Conservation (phyloP, 2,329 filamentous ascomycete genomes). For the Colletotrichum agaves region DNA sequence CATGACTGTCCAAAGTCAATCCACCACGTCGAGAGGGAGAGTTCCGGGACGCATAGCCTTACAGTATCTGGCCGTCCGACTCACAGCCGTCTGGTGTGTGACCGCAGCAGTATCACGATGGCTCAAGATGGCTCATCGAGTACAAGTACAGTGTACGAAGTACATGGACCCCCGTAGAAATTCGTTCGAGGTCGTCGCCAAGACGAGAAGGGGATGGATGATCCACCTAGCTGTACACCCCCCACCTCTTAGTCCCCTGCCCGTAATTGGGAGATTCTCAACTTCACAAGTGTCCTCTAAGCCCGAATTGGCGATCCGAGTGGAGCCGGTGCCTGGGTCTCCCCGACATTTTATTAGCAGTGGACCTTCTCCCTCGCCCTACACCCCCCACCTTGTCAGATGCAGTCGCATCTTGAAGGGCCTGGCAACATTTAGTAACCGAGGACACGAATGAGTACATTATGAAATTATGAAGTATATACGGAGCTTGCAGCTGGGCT, state of each 20-base stretch:
- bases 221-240: conserved; percentile 31
- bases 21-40: background rate
- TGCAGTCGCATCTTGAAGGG: conserved; percentile 3
- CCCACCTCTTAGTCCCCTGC: conserved; percentile 13
- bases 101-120: conserved; percentile 16
- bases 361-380: conserved; percentile 12
- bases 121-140: conserved; percentile 20
- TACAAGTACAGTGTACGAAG: background rate
- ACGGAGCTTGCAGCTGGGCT: background rate
- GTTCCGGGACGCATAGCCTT: background rate
- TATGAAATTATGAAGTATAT: too few species aligned
- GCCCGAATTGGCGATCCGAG: background rate
- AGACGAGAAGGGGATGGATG: conserved; percentile 1
- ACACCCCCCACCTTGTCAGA: conserved; percentile 18
- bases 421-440: background rate
- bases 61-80: conserved; percentile 11
- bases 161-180: background rate
- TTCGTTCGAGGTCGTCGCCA: background rate
- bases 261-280: conserved; percentile 7
- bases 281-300: background rate
- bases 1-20: too few species aligned
- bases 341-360: conserved; percentile 22
- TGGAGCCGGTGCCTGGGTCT: conserved; percentile 1
- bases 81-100: conserved; percentile 14
- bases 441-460: background rate